phyloP scores from a whole-genome alignment of 495 filamentous ascomycete species.

The Aspergillus mulundensis region DNA sequence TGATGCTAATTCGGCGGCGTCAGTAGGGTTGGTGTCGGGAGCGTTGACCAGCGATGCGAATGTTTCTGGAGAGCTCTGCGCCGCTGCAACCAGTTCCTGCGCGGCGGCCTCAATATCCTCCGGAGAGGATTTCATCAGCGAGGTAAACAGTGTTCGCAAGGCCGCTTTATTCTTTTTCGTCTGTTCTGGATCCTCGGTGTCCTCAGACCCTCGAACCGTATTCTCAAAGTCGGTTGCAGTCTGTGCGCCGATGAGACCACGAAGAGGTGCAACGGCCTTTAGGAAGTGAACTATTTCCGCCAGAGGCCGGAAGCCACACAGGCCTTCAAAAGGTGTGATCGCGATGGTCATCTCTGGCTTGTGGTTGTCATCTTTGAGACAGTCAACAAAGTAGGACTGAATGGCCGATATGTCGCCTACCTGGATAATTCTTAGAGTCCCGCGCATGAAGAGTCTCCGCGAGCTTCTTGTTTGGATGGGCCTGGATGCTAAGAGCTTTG shows the following conservation, averaged over 20 bases:
- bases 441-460: constrained; percentile 81
- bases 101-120: constrained; percentile 60
- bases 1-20: constrained; percentile 61
- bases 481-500: constrained; percentile 95
- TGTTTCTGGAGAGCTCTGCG: constrained; percentile 48
- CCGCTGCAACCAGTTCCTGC: constrained; percentile 63
- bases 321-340: constrained; percentile 89
- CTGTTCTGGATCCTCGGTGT: constrained; percentile 54
- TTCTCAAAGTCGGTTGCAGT: constrained; percentile 63
- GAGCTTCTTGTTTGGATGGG: constrained; percentile 96
- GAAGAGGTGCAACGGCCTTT: constrained; percentile 64
- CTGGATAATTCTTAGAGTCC: constrained; percentile 91
- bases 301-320: constrained; percentile 91
- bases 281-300: constrained; percentile 85
- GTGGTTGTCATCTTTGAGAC: constrained; percentile 81
- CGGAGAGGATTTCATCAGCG: constrained; percentile 72
- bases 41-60: constrained; percentile 37
- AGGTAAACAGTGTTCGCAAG: constrained; percentile 66
- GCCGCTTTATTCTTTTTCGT: constrained; percentile 71
- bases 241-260: constrained; percentile 67
- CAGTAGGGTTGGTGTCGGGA: constrained; percentile 33
- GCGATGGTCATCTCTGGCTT: constrained; percentile 99
- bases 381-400: neutral
- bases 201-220: constrained; percentile 62
- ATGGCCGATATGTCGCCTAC: constrained; percentile 27